These are phyloP conservation scores for Schwanniomyces sp. DNA, from an alignment of 805 yeast genomes.

Conservation along the genomic window DNA sequence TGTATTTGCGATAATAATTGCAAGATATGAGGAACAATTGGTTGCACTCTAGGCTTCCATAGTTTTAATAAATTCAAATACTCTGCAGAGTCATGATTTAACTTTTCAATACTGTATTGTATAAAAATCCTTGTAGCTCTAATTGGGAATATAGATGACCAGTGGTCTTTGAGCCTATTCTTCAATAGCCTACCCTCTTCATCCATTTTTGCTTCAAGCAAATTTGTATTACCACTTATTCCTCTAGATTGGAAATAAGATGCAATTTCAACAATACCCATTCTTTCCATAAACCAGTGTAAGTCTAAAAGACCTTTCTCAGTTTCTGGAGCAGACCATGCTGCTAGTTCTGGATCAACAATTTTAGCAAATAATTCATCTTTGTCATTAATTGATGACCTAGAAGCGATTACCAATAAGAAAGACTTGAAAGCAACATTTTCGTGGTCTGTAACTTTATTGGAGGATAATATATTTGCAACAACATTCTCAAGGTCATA, in stretches of 20 bases:
- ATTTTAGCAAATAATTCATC: constrained; percentile 77
- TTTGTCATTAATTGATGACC: constrained; percentile 73
- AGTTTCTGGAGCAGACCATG: constrained; percentile 92
- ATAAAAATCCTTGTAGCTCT: constrained; percentile 93
- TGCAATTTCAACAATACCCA: constrained; percentile 93
- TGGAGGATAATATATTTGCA: constrained; percentile 61
- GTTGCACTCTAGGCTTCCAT: constrained; percentile 93
- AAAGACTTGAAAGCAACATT: constrained; percentile 92
- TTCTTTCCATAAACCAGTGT: constrained; percentile 97
- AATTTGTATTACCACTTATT: constrained; percentile 72
- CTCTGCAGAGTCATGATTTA: constrained; percentile 75
- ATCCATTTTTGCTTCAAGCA: constrained; percentile 82
- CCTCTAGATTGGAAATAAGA: constrained; percentile 83
- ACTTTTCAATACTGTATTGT: constrained; percentile 91
- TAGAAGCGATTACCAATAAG: constrained; percentile 83
- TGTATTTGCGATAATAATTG: constrained; percentile 88
- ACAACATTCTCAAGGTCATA: constrained; percentile 82
- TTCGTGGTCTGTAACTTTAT: constrained; percentile 84
- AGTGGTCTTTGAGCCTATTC: constrained; percentile 77
- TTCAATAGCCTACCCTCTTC: constrained; percentile 79
- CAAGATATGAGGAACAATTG: constrained; percentile 86
- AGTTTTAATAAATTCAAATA: constrained; percentile 66
- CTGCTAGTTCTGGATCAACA: constrained; percentile 88
- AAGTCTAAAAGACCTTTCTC: constrained; percentile 85
- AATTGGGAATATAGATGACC: constrained; percentile 94